Percentiles rank a stretch among this genome's conserved stretches.
Conservation (phyloP, 768 basidiomycete species). For the Bullera alba region DNA sequence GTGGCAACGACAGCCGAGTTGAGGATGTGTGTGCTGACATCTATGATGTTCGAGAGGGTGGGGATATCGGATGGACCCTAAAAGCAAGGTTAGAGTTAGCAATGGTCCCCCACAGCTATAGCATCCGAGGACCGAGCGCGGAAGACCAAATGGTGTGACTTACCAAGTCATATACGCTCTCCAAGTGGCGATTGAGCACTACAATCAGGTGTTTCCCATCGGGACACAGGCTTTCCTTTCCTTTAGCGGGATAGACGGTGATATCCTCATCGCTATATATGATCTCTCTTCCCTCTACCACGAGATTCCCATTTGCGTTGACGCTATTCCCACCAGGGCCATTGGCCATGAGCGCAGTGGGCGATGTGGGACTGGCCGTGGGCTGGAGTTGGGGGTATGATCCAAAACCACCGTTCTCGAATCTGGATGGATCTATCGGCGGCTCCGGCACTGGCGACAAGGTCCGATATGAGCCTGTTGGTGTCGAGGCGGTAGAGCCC, state of each 20-base stretch:
- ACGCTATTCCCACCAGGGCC: neutral
- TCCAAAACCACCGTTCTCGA: too few relatives aligned
- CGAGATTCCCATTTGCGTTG: too few relatives aligned
- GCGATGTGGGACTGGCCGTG: too few relatives aligned
- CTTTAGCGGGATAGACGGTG: slow-evolving; percentile 22
- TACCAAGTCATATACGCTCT: slow-evolving; percentile 35
- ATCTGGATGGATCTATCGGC: too few relatives aligned
- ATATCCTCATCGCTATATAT: slow-evolving; percentile 27
- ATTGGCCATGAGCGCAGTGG: too few relatives aligned
- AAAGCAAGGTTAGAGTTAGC: neutral
- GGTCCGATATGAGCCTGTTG: too few relatives aligned
- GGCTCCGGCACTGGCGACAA: too few relatives aligned
- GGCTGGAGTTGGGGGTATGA: too few relatives aligned
- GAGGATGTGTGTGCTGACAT: slow-evolving; percentile 8
- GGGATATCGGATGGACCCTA: slow-evolving; percentile 35
- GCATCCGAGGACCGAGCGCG: neutral
- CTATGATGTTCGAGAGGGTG: slow-evolving; percentile 27
- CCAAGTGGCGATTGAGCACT: slow-evolving; percentile 30
- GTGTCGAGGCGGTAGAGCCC: too few relatives aligned
- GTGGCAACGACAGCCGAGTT: neutral
- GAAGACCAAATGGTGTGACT: slow-evolving; percentile 7
- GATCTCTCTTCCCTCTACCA: slow-evolving; percentile 15
- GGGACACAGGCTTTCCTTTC: slow-evolving; percentile 23
- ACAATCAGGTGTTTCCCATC: slow-evolving; percentile 32
- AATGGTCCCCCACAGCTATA: neutral